These are phyloP conservation scores for Pseudofabraea citricarpa DNA, from an alignment of 2,329 filamentous ascomycete genomes.

Conservation along the genomic window DNA sequence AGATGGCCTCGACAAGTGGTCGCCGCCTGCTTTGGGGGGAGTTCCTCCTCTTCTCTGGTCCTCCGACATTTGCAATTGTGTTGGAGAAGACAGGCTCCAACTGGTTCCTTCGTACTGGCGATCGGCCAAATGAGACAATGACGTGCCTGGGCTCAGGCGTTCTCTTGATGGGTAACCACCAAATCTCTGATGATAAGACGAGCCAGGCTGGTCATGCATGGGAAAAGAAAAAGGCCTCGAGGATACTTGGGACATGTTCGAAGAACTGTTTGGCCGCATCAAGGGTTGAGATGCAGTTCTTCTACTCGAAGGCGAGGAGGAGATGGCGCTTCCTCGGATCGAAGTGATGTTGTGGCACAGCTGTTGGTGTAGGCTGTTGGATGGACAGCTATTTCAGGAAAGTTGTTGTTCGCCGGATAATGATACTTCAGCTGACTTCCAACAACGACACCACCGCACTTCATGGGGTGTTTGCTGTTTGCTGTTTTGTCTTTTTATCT, in stretches of 20 bases:
- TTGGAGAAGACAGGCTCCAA: slow-evolving; percentile 12
- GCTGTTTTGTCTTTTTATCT: too few relatives aligned
- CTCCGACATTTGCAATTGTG: slow-evolving; percentile 19
- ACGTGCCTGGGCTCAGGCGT: slow-evolving; percentile 5
- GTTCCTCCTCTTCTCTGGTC: slow-evolving; percentile 8
- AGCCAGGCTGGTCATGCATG: slow-evolving; percentile 13
- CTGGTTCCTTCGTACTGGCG: slow-evolving; percentile 11
- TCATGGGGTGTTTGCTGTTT: too few relatives aligned
- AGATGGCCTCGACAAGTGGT: slow-evolving; percentile 19
- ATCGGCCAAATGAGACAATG: slow-evolving; percentile 6
- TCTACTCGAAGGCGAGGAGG: slow-evolving; percentile 9
- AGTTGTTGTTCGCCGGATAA: slow-evolving; percentile 6
- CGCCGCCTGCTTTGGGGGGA: slow-evolving; percentile 14
- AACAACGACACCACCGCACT: too few relatives aligned
- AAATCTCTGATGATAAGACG: slow-evolving; percentile 13
- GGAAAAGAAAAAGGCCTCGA: slow-evolving; percentile 16
- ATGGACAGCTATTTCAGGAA: slow-evolving; percentile 17
- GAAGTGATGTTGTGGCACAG: slow-evolving; percentile 23
- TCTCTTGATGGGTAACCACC: slow-evolving; percentile 14
- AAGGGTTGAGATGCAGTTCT: slow-evolving; percentile 9
- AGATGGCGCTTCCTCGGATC: slow-evolving; percentile 12
- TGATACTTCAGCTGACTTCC: slow-evolving; percentile 19
- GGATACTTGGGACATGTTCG: slow-evolving; percentile 27
- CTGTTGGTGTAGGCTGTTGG: slow-evolving; percentile 9
- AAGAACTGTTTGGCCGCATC: slow-evolving; percentile 5